phyloP scores from a whole-genome alignment of 73 alveolate species.

The Paramecium pentaurelia region DNA sequence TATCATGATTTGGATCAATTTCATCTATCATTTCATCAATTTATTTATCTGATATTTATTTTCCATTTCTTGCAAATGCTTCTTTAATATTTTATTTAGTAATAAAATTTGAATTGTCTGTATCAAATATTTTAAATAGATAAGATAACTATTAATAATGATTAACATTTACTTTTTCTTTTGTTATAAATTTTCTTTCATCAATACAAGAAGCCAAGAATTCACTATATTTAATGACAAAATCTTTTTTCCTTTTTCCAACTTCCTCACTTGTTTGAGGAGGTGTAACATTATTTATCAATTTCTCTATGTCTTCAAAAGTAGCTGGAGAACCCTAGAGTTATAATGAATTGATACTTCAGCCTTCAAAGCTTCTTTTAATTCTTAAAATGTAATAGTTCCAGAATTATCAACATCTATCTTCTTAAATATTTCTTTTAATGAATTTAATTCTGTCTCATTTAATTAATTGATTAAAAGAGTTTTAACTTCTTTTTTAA shows the following conservation, averaged over 20 bases:
- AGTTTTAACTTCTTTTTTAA: constrained; percentile 74
- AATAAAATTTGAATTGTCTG: constrained; percentile 40
- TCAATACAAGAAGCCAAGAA: constrained; percentile 75
- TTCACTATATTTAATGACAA: constrained; percentile 65
- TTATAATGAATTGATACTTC: constrained; percentile 45
- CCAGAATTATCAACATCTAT: constrained; percentile 92
- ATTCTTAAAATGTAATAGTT: constrained; percentile 77
- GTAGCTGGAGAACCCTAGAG: constrained; percentile 49
- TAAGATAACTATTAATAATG: background rate
- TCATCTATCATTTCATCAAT: constrained; percentile 60
- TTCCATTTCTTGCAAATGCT: constrained; percentile 55
- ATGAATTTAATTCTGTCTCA: constrained; percentile 78
- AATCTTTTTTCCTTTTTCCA: constrained; percentile 1
- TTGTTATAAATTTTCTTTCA: constrained; percentile 62
- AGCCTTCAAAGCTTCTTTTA: constrained; percentile 72
- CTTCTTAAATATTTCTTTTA: constrained; percentile 80
- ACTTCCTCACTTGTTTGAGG: constrained; percentile 2
- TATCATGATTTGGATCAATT: constrained; percentile 64
- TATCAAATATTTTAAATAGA: constrained; percentile 64
- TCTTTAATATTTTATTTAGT: constrained; percentile 59
- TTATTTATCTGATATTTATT: constrained; percentile 12
- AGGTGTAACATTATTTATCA: constrained; percentile 65
- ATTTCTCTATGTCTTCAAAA: constrained; percentile 75
- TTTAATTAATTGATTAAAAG: constrained; percentile 65
- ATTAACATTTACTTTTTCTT: constrained; percentile 40